Evolutionary conservation across 805 yeast genomes (phyloP).

Genomic region (Millerago galiae): DNA sequence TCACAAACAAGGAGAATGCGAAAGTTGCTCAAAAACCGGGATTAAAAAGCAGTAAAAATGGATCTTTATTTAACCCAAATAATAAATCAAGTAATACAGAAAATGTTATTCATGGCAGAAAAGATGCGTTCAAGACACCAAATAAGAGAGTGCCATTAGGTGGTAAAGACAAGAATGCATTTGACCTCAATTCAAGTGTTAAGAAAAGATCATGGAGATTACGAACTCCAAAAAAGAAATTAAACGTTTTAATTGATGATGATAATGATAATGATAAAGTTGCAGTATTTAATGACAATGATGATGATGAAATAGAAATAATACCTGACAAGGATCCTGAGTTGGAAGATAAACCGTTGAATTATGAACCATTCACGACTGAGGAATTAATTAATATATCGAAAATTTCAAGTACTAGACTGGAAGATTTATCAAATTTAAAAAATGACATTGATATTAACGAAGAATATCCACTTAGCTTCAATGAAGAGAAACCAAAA

Average conservation of each 20-base stretch:
- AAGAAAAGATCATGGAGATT: conserved; percentile 12
- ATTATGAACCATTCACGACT: conserved; percentile 34
- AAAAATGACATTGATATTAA: conserved; percentile 8
- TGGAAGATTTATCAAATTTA: conserved; percentile 5
- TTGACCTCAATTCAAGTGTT: conserved; percentile 1
- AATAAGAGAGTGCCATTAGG: conserved; percentile 22
- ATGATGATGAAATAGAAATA: conserved; percentile 41
- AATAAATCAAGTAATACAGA: neutral
- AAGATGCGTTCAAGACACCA: conserved; percentile 12
- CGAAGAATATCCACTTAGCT: conserved; percentile 18
- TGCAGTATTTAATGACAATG: conserved; percentile 4
- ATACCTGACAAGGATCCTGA: conserved; percentile 35
- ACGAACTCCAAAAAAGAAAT: conserved; percentile 23
- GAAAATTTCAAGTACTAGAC: conserved; percentile 13
- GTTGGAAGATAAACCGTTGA: conserved; percentile 38
- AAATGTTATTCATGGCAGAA: neutral
- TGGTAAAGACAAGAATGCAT: conserved; percentile 20
- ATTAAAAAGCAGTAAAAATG: conserved; percentile 1
- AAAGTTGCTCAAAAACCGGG: conserved; percentile 3
- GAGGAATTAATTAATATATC: conserved; percentile 26
- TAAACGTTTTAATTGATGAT: conserved; percentile 27
- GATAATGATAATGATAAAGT: conserved; percentile 24
- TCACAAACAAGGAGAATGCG: conserved; percentile 16
- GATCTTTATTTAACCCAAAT: conserved; percentile 1
- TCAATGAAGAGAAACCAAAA: conserved; percentile 25